Evolutionary conservation across 768 basidiomycete genomes (phyloP).

Genomic region (Cubamyces lactineus): DNA sequence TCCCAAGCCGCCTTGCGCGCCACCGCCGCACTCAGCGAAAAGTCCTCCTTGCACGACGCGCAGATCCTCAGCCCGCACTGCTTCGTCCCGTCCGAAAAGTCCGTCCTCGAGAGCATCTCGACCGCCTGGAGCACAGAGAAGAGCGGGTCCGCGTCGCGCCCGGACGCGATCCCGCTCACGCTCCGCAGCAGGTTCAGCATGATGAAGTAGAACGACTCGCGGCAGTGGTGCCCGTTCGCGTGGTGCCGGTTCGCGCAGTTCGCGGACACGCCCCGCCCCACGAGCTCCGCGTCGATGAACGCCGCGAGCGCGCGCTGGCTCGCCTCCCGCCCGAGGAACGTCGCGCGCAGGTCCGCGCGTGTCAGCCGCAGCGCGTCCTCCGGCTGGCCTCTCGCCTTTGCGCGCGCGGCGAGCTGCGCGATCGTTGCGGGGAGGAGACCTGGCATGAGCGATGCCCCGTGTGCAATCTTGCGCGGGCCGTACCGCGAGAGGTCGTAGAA

Average conservation of each 20-base stretch:
- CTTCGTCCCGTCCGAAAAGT: constrained; percentile 65
- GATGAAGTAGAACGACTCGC: constrained; percentile 76
- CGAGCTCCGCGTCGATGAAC: constrained; percentile 62
- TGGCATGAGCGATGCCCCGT: constrained; percentile 47
- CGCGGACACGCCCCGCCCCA: constrained; percentile 48
- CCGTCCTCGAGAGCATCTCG: constrained; percentile 72
- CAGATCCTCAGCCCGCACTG: constrained; percentile 60
- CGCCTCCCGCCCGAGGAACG: constrained; percentile 65
- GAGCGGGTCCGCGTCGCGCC: constrained; percentile 75
- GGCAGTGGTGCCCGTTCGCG: constrained; percentile 47
- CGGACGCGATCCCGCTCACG: constrained; percentile 70
- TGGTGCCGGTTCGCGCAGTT: constrained; percentile 50
- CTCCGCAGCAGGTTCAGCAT: constrained; percentile 72
- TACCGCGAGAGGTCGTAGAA: constrained; percentile 78
- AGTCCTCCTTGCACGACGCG: constrained; percentile 51
- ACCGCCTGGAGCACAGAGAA: constrained; percentile 68
- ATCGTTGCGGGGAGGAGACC: constrained; percentile 19
- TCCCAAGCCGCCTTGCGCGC: constrained; percentile 67
- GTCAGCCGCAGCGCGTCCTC: constrained; percentile 36
- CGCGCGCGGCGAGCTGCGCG: constrained; percentile 23
- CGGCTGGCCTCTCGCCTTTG: constrained; percentile 8
- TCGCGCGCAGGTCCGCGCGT: constrained; percentile 42
- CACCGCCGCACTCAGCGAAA: constrained; percentile 43
- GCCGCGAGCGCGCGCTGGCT: constrained; percentile 63
- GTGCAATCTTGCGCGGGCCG: constrained; percentile 67